phyloP scores from a whole-genome alignment of 495 filamentous ascomycete genomes.

The Xylaria venustula region DNA sequence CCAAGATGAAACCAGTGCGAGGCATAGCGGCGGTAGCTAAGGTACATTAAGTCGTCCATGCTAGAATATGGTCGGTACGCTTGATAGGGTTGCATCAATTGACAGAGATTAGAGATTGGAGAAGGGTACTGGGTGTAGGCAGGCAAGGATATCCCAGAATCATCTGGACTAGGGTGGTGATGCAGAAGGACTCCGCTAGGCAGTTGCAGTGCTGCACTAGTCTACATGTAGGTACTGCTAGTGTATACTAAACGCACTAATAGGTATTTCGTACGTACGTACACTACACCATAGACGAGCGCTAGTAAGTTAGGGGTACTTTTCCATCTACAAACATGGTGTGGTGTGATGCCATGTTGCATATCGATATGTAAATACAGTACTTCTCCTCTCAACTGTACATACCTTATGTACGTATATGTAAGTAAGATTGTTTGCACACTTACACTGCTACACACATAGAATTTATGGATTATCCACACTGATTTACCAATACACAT shows the following conservation, averaged over 20 bases:
- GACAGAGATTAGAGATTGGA: neutral
- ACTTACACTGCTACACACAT: no score
- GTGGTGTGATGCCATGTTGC: no score
- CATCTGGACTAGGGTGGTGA: neutral
- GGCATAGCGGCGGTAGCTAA: neutral
- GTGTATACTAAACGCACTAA: no score
- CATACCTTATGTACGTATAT: no score
- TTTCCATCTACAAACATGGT: no score
- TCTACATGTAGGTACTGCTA: no score
- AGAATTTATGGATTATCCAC: neutral
- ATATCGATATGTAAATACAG: no score
- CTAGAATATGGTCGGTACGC: neutral
- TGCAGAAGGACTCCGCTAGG: neutral
- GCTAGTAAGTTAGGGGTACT: no score
- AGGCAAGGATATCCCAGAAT: slow-evolving; percentile 6
- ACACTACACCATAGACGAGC: neutral
- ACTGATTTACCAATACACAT: neutral
- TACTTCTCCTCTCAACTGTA: no score
- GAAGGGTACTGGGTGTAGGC: neutral
- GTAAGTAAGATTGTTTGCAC: no score
- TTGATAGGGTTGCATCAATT: neutral
- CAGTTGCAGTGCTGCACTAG: neutral
- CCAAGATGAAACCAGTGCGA: neutral
- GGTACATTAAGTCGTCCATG: neutral
- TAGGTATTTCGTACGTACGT: neutral